Percentiles rank a stretch among this genome's conserved stretches.
Evolutionary conservation across 306 rosid genomes (phyloP).

Genomic region (Dalbergia cochinchinensis): DNA sequence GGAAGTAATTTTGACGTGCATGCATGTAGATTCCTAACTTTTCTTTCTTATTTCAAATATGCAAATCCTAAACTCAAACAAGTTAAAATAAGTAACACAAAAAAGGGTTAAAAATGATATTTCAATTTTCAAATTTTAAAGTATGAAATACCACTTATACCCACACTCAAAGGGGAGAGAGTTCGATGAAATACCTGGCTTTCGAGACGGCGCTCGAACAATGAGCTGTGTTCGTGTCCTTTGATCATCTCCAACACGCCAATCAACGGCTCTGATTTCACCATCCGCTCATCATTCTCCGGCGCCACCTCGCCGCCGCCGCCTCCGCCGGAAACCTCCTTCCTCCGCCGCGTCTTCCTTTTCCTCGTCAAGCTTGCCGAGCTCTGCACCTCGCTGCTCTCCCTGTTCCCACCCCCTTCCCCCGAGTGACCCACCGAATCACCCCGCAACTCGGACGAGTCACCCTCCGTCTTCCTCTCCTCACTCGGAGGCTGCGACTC

Average conservation of each 20-base stretch:
- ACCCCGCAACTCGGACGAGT: constrained; percentile 61
- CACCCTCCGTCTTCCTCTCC: constrained; percentile 57
- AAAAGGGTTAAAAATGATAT: not conserved
- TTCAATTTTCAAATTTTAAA: constrained; percentile 5
- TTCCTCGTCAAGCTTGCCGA: constrained; percentile 76
- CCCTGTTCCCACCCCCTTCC: constrained; percentile 63
- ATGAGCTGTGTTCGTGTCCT: constrained; percentile 62
- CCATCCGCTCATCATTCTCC: constrained; percentile 42
- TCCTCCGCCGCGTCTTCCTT: constrained; percentile 52
- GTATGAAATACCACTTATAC: constrained; percentile 38
- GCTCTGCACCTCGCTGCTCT: constrained; percentile 85
- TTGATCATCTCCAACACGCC: constrained; percentile 62
- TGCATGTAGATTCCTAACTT: constrained; percentile 17
- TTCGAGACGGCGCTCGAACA: constrained; percentile 78
- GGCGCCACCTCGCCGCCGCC: constrained; percentile 32
- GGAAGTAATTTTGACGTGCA: constrained; percentile 1
- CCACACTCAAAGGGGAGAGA: constrained; percentile 32
- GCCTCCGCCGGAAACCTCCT: constrained; percentile 46
- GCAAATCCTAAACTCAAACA: not conserved
- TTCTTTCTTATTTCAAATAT: not conserved
- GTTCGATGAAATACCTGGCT: constrained; percentile 64
- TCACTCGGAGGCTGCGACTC: constrained; percentile 59
- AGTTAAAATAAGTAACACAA: not conserved
- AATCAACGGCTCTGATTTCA: constrained; percentile 69
- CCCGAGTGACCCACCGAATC: constrained; percentile 71